Base-by-base conservation (phyloP, 1,139 yeast species). In the Scheffersomyces parashehatae region DNA sequence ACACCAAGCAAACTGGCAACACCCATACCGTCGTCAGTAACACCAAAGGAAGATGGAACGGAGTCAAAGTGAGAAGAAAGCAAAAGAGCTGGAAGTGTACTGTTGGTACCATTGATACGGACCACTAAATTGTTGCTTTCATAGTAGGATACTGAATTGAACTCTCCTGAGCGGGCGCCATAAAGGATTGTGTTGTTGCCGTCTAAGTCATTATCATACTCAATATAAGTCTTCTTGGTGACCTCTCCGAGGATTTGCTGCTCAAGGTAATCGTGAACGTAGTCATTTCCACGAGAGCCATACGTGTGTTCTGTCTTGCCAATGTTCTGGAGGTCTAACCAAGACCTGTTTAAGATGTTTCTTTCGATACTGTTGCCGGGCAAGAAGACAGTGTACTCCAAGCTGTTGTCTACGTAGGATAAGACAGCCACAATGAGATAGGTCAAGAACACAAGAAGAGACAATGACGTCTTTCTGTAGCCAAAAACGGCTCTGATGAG, bases 11-110 rank as follows among this genome's bases (percentile, higher is more conserved):
- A 69, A 5, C 93, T 77, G 1, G 93, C 96, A 47, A 88, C 75
- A n/a, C 97, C 97, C 70, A 85, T 84, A 0, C 97, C 97, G 59
- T 88, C 97, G 62, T 91, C 98, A 5, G 97, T 90, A 4, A 95
- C 82, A 28, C 98, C 97, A 57, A 72, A 81, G 11, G 91, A 83
- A 3, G 95, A 81, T 12, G 97, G 95, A 3, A 90, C 97, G 7
- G 95, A 83, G 66, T 91, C 97, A 58, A 70, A 91, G 65, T 91
- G 97, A 3, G 97, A 91, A 52, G 95, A 85, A 4, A 91, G 59
- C 39, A 91, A 67, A 3, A 89, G 65, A 0, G 90, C 95, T 0
- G 85, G 85, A 38, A 85, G 66, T 0, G 67, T 53, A 0, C 75
- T 63, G 45, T 83, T 68, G 9, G 72, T 62, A 20, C 97, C 97